These are phyloP conservation scores for Erodium texanum DNA, from an alignment of 441 rosid genomes.

Conservation along the genomic window DNA sequence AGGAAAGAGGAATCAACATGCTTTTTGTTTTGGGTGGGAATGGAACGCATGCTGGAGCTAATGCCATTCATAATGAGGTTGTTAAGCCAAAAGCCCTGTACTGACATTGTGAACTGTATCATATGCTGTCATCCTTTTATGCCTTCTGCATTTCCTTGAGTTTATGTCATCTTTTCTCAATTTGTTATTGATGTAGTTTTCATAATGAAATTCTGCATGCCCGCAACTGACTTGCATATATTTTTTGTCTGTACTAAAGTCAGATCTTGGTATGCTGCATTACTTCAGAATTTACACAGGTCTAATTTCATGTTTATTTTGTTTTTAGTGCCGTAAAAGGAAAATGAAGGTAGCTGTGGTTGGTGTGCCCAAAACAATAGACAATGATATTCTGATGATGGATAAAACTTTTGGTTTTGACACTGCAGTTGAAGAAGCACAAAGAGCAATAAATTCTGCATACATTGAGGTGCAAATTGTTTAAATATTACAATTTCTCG, in stretches of 20 bases:
- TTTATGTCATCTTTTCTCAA: not conserved
- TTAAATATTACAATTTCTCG: not conserved
- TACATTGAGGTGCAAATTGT: conserved; percentile 69
- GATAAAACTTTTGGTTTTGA: conserved; percentile 98
- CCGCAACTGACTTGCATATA: not conserved
- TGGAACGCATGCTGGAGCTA: conserved; percentile 96
- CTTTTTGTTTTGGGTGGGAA: conserved; percentile 93
- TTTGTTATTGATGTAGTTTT: not conserved
- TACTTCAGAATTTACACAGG: not conserved
- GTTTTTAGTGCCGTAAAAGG: conserved; percentile 63
- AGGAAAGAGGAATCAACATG: conserved; percentile 98
- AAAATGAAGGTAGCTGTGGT: conserved; percentile 69
- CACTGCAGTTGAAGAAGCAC: conserved; percentile 98
- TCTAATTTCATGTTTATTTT: conserved; percentile 12
- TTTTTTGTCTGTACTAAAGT: not conserved
- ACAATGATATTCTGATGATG: conserved; percentile 90
- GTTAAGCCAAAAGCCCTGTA: conserved; percentile 15
- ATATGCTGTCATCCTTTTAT: not conserved
- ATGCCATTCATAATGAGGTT: conserved; percentile 92
- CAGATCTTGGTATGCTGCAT: conserved; percentile 8
- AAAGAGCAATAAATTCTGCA: conserved; percentile 91
- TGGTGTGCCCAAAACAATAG: conserved; percentile 97
- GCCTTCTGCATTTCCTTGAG: conserved; percentile 1
- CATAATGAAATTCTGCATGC: not conserved
- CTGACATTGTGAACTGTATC: not conserved